phyloP scores from a whole-genome alignment of 2,329 filamentous ascomycete genomes.

The Calonectria hongkongensis region DNA sequence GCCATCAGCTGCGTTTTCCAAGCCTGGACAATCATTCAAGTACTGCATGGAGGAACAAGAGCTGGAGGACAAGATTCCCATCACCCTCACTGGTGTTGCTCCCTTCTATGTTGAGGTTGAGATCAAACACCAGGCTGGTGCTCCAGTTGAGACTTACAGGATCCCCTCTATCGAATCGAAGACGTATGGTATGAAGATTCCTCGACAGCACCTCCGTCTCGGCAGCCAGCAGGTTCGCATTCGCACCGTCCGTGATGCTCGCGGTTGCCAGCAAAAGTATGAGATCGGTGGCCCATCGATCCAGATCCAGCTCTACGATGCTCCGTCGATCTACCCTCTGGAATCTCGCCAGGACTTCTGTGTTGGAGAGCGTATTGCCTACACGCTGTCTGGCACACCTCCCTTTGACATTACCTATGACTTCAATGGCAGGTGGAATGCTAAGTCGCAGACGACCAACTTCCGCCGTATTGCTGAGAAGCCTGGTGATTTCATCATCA shows the following conservation, averaged over 20 bases:
- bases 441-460: conserved; percentile 84
- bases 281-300: conserved; percentile 84
- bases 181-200: conserved; percentile 87
- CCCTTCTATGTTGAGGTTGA: conserved; percentile 95
- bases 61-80: conserved; percentile 90
- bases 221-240: conserved; percentile 94
- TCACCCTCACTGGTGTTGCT: conserved; percentile 86
- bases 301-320: conserved; percentile 93
- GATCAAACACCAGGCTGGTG: conserved; percentile 91
- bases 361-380: conserved; percentile 94
- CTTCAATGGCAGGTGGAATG: conserved; percentile 89
- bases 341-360: conserved; percentile 93
- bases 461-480: conserved; percentile 96
- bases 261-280: conserved; percentile 88
- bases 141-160: conserved; percentile 86
- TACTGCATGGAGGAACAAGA: conserved; percentile 92
- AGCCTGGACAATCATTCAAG: conserved; percentile 94
- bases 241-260: conserved; percentile 89
- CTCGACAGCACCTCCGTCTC: conserved; percentile 87
- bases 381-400: conserved; percentile 90
- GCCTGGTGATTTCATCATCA: conserved; percentile 91
- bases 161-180: conserved; percentile 86
- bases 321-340: conserved; percentile 91
- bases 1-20: conserved; percentile 87
- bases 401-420: conserved; percentile 96